Conservation (phyloP, 2,329 filamentous ascomycete genomes). For the Ascomycota sp. region DNA sequence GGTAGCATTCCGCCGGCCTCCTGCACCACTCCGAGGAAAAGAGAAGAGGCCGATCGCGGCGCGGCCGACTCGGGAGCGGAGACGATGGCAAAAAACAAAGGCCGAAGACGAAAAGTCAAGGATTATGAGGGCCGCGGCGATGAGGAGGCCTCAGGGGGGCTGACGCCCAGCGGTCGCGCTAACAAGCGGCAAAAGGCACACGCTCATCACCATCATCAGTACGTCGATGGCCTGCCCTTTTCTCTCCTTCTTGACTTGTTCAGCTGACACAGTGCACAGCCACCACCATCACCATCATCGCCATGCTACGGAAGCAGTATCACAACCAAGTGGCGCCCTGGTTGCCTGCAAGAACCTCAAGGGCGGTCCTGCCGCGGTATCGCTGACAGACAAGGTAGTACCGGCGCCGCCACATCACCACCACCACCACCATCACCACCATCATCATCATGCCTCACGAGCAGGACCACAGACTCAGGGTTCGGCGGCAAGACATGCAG, state of each 20-base stretch:
- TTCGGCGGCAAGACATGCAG: slow-evolving; percentile 7
- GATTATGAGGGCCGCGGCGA: slow-evolving; percentile 52
- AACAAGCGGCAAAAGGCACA: slow-evolving; percentile 52
- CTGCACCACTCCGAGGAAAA: slow-evolving; percentile 22
- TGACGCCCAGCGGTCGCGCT: slow-evolving; percentile 35
- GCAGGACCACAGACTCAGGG: slow-evolving; percentile 8
- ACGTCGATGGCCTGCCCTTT: slow-evolving; percentile 14
- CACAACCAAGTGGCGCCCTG: slow-evolving; percentile 20
- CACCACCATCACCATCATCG: slow-evolving; percentile 42
- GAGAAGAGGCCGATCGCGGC: slow-evolving; percentile 28
- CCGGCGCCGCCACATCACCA: slow-evolving; percentile 24
- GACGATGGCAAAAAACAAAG: slow-evolving; percentile 22
- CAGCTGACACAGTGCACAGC: slow-evolving; percentile 9
- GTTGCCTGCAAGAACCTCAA: slow-evolving; percentile 30
- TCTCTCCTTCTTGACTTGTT: background rate
- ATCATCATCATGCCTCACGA: slow-evolving; percentile 21
- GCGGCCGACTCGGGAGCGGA: slow-evolving; percentile 24
- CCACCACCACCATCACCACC: slow-evolving; percentile 31
- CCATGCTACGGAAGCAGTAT: slow-evolving; percentile 25
- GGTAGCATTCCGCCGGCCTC: slow-evolving; percentile 7
- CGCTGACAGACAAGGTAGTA: slow-evolving; percentile 21
- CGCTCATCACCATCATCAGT: slow-evolving; percentile 47
- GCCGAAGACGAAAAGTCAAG: slow-evolving; percentile 50
- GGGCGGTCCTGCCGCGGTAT: slow-evolving; percentile 21
- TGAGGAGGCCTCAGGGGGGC: slow-evolving; percentile 43